Evolutionary conservation across 2,329 filamentous ascomycete genomes (phyloP).

Genomic region (Stachybotrys chartarum): DNA sequence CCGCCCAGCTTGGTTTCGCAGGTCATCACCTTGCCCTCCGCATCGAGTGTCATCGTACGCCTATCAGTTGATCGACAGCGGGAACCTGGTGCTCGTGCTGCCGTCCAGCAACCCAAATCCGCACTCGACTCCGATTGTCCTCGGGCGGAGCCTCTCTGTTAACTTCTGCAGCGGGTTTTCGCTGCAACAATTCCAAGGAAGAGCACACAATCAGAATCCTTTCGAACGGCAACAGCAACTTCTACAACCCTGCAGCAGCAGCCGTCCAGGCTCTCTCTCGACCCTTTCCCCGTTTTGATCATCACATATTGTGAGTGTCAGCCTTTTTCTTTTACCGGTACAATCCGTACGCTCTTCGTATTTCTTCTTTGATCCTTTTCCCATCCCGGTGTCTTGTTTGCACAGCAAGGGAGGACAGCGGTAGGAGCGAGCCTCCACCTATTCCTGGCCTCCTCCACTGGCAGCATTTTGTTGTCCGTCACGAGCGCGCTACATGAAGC

Average conservation of each 20-base stretch:
- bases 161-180: too few relatives aligned
- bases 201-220: too few relatives aligned
- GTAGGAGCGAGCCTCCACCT: not conserved
- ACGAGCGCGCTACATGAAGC: conserved; percentile 23
- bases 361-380: not conserved
- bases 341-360: not conserved
- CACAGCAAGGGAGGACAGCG: not conserved
- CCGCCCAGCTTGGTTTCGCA: not conserved
- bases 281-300: not conserved
- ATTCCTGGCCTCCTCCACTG: conserved; percentile 3
- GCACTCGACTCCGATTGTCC: not conserved
- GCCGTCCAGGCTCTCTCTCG: too few relatives aligned
- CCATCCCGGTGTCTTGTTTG: not conserved
- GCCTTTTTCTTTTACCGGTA: not conserved
- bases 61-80: not conserved
- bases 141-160: too few relatives aligned
- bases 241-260: too few relatives aligned
- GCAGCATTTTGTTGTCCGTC: conserved; percentile 16
- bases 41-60: not conserved
- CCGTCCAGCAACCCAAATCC: not conserved
- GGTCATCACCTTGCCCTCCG: not conserved
- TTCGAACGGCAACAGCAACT: too few relatives aligned
- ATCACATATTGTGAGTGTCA: not conserved
- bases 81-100: not conserved
- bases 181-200: too few relatives aligned